A percentile compares a stretch with the other conserved stretches of the same genome.
Evolutionary conservation across 805 yeast species (phyloP).

Genomic region (Pichia heedii): DNA sequence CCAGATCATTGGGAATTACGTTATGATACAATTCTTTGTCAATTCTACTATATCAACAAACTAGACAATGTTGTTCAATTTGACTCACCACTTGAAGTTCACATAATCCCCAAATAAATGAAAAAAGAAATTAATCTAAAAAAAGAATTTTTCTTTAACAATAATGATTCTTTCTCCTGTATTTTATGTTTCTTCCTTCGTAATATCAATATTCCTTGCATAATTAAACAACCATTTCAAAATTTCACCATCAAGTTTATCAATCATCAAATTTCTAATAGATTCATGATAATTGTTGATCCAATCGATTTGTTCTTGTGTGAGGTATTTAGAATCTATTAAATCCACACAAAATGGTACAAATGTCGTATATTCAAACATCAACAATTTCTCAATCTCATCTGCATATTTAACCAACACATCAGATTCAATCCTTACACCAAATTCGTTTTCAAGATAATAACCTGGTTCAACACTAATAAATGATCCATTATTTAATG

Average conservation of each 20-base stretch:
- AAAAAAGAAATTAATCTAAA: too few relatives aligned
- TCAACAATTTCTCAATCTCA: slow-evolving; percentile 35
- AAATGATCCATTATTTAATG: slow-evolving; percentile 60
- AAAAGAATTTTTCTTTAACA: too few relatives aligned
- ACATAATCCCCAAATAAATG: too few relatives aligned
- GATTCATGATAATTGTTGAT: slow-evolving; percentile 56
- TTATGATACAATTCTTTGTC: slow-evolving; percentile 31
- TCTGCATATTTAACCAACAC: slow-evolving; percentile 43
- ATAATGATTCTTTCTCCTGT: too few relatives aligned
- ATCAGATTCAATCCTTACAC: slow-evolving; percentile 84
- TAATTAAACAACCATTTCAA: slow-evolving; percentile 66
- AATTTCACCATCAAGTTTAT: slow-evolving; percentile 48
- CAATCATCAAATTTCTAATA: slow-evolving; percentile 49
- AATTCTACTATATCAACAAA: slow-evolving; percentile 33
- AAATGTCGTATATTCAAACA: slow-evolving; percentile 76
- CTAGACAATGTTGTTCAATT: slow-evolving; percentile 30
- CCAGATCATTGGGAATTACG: slow-evolving; percentile 29
- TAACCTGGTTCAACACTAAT: slow-evolving; percentile 92
- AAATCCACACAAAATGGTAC: slow-evolving; percentile 78
- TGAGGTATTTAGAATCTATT: slow-evolving; percentile 52
- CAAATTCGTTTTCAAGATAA: slow-evolving; percentile 83
- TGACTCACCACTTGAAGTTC: slow-evolving; percentile 40
- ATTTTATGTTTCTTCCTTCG: too few relatives aligned
- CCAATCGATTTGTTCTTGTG: slow-evolving; percentile 54
- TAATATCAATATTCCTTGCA: slow-evolving; percentile 26